phyloP scores from a whole-genome alignment of 1,284 basidiomycete species.

The Cerrena zonata region DNA sequence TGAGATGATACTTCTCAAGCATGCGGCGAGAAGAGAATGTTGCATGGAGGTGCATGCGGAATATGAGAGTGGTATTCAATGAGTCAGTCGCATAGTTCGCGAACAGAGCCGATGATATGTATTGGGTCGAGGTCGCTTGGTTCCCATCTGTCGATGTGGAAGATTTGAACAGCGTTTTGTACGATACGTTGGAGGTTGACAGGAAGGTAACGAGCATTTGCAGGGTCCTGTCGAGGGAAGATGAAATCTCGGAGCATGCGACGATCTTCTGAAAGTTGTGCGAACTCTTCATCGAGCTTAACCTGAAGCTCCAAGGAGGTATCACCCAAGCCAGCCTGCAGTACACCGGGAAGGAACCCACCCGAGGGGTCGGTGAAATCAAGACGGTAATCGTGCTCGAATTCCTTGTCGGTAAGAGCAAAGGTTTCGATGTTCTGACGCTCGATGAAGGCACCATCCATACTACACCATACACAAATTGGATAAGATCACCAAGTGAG shows the following conservation, averaged over 20 bases:
- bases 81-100: constrained; percentile 65
- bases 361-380: constrained; percentile 81
- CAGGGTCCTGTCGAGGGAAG: constrained; percentile 75
- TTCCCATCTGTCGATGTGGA: constrained; percentile 92
- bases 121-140: constrained; percentile 87
- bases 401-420: constrained; percentile 76
- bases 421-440: constrained; percentile 90
- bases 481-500: constrained; percentile 89
- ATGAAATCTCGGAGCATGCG: constrained; percentile 74
- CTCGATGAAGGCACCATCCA: constrained; percentile 98
- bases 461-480: constrained; percentile 96
- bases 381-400: constrained; percentile 87
- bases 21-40: constrained; percentile 81
- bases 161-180: constrained; percentile 94
- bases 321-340: constrained; percentile 94
- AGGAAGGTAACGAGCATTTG: constrained; percentile 75
- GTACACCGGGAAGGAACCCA: constrained; percentile 73
- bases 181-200: constrained; percentile 93
- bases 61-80: constrained; percentile 87
- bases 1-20: constrained; percentile 81
- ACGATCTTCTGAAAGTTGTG: constrained; percentile 74
- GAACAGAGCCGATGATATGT: constrained; percentile 79
- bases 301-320: constrained; percentile 85
- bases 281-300: constrained; percentile 85
- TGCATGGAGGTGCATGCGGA: constrained; percentile 89